phyloP scores from a whole-genome alignment of 75 land plant genomes.

The Cunninghamia lanceolata region DNA sequence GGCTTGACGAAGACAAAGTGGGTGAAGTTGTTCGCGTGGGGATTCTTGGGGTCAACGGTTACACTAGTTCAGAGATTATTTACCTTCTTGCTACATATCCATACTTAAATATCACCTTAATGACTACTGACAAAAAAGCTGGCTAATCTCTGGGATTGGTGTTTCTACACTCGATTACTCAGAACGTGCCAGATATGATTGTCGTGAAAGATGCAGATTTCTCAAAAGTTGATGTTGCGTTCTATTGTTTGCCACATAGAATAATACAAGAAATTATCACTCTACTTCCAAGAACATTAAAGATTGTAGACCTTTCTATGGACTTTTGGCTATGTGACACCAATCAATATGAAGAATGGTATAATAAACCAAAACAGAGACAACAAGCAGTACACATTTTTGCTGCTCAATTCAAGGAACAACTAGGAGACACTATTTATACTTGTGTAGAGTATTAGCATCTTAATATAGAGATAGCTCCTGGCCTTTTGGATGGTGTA shows the following conservation, averaged over 20 bases:
- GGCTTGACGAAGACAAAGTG: conserved; percentile 9
- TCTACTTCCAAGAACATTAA: conserved; percentile 59
- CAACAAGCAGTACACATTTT: conserved; percentile 93
- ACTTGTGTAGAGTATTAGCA: conserved; percentile 75
- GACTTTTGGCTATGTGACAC: conserved; percentile 77
- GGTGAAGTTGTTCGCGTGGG: conserved; percentile 49
- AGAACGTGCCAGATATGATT: conserved; percentile 85
- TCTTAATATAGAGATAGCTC: conserved; percentile 66
- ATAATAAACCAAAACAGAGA: conserved; percentile 88
- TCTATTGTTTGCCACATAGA: conserved; percentile 98
- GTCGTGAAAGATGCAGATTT: conserved; percentile 92
- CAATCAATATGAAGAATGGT: conserved; percentile 85
- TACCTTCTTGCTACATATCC: too few species aligned
- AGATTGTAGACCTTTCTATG: conserved; percentile 92
- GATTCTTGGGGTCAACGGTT: conserved; percentile 96
- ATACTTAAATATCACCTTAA: too few species aligned
- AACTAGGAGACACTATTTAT: conserved; percentile 61
- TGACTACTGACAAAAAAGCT: too few species aligned
- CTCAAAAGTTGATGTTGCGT: conserved; percentile 84
- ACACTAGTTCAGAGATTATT: conserved; percentile 96
- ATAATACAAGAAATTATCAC: conserved; percentile 82
- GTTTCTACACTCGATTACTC: too few species aligned
- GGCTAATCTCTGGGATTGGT: too few species aligned
- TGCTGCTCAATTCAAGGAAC: conserved; percentile 88
- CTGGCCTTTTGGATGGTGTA: conserved; percentile 80